Evolutionary conservation across 257 asterid species (phyloP), one percentile per base, ranked within the genome.

Genomic region (Thymus mandschuricus): DNA sequence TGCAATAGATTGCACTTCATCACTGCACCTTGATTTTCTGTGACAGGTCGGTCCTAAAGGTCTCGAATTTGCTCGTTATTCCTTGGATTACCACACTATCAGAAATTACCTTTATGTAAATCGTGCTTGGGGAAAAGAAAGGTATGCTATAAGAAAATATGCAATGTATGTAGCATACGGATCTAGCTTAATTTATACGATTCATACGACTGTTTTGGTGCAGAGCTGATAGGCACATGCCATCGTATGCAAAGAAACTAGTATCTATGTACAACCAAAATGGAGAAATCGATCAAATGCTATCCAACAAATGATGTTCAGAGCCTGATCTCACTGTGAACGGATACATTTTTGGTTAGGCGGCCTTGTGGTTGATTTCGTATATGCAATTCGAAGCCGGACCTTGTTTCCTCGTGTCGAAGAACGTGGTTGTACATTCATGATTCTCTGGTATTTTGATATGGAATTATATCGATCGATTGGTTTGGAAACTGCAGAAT

Each of bases 161-260:
- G 51, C 12, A 54, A 50, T 49, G 44, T 15, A 10, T 10, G 38
- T 68, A 31, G 57, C 38, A 27, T 54, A 71, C 55, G 7, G 57
- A 21, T 54, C 27, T 50, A 66, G 15, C 54, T 38, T 28, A 51
- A 35, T 31, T 52, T 59, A 31, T 65, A 5, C 3, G 68, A 45
- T 69, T 75, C 71, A 64, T 59, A 13, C n/a, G 48, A 51, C 46
- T 44, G 58, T 49, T 60, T 52, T 81, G 73, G 49, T 70, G 78
- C 98, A 94, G 99, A 88, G 97, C 96, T 78, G 98, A 88, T 64
- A 76, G 70, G 81, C 99, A 94, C 87, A 85, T 88, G 72, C 97
- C 99, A 4, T 85, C 90, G 2, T 91, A 94, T 51, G 90, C 97
- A 21, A 92, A 91, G 86, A 89, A 88, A 77, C 80, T 94, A 21